Conservation (phyloP, 257 asterid genomes). For the Forsythia suspensa region DNA sequence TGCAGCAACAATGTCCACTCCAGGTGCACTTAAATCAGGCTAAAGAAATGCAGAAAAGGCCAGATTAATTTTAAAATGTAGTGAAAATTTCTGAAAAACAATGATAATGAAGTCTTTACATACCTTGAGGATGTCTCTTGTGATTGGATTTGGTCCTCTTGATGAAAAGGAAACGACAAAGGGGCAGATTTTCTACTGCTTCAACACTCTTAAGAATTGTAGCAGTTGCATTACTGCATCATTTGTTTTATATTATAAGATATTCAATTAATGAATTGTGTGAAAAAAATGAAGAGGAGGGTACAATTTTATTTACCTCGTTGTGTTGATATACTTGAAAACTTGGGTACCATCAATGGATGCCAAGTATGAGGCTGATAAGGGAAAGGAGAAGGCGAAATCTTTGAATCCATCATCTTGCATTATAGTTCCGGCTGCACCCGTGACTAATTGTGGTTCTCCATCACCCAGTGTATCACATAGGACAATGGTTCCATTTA, state of each 20-base stretch:
- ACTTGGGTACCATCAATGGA: slow-evolving; percentile 33
- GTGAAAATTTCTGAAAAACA: background rate
- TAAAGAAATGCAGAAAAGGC: slow-evolving; percentile 2
- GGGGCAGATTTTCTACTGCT: slow-evolving; percentile 42
- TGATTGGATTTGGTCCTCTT: slow-evolving; percentile 62
- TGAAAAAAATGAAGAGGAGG: background rate
- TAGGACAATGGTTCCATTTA: slow-evolving; percentile 46
- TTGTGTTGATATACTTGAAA: slow-evolving; percentile 36
- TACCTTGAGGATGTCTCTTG: slow-evolving; percentile 60
- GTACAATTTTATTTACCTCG: slow-evolving; percentile 30
- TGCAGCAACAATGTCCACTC: slow-evolving; percentile 72
- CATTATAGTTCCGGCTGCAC: slow-evolving; percentile 49
- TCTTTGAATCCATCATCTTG: slow-evolving; percentile 35
- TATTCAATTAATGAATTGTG: background rate
- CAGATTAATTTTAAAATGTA: background rate
- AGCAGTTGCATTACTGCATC: slow-evolving; percentile 46
- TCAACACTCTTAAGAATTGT: slow-evolving; percentile 37
- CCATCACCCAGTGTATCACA: slow-evolving; percentile 40
- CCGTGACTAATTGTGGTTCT: slow-evolving; percentile 25
- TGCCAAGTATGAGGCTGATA: slow-evolving; percentile 46
- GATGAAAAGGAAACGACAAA: slow-evolving; percentile 64
- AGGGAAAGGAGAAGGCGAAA: slow-evolving; percentile 46
- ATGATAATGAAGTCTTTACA: background rate
- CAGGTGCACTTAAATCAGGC: slow-evolving; percentile 77
- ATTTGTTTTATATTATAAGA: background rate